phyloP scores from a whole-genome alignment of 129 eudicot genomes.

The carrot (Daucus carota) region DNA sequence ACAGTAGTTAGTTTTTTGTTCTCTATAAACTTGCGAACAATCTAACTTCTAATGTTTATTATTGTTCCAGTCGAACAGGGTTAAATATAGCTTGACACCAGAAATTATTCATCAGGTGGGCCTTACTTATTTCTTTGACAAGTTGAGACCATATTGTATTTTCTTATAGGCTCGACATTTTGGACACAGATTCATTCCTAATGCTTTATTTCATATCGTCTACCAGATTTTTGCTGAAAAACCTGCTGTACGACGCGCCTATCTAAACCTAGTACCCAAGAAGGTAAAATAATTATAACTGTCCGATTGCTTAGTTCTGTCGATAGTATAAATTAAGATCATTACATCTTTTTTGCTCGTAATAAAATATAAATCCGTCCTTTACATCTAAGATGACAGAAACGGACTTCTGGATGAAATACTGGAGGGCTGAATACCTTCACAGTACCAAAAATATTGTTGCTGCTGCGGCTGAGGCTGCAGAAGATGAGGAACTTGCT shows the following conservation, averaged over 20 bases:
- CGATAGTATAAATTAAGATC: background rate
- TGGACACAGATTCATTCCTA: background rate
- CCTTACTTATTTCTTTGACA: slow-evolving; percentile 7
- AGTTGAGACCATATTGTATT: background rate
- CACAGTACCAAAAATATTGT: slow-evolving; percentile 94
- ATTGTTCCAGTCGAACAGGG: slow-evolving; percentile 73
- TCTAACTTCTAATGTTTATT: slow-evolving; percentile 9
- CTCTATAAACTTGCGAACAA: slow-evolving; percentile 2
- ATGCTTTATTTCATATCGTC: background rate
- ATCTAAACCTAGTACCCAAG: slow-evolving; percentile 64
- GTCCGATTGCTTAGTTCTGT: background rate
- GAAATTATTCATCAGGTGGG: slow-evolving; percentile 96
- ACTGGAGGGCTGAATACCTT: slow-evolving; percentile 93
- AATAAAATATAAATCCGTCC: background rate
- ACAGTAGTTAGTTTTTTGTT: background rate
- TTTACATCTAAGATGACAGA: slow-evolving; percentile 64
- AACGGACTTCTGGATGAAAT: slow-evolving; percentile 90
- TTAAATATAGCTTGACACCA: slow-evolving; percentile 86
- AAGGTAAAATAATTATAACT: slow-evolving; percentile 43
- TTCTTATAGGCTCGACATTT: background rate
- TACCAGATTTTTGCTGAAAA: slow-evolving; percentile 95
- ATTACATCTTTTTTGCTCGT: slow-evolving; percentile 1
- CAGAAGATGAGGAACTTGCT: slow-evolving; percentile 97
- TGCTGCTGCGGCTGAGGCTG: slow-evolving; percentile 99
- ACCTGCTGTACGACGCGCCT: slow-evolving; percentile 96